phyloP scores from a whole-genome alignment of 208 protist species.

The Acanthamoeba lugdunensis region DNA sequence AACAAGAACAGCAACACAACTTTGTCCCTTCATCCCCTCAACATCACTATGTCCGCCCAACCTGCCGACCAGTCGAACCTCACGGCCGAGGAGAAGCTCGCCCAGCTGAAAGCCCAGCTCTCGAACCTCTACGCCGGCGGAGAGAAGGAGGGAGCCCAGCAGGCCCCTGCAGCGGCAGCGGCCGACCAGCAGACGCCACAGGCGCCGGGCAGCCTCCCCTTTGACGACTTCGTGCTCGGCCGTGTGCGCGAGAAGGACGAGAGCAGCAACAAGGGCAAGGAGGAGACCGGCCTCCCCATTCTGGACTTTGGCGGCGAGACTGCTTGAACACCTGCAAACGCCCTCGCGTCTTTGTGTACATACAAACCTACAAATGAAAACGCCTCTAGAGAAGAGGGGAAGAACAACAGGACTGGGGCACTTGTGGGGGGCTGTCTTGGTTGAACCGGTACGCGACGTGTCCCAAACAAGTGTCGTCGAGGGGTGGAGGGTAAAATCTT shows the following conservation, averaged over 20 bases:
- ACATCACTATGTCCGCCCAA: not conserved
- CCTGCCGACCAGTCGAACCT: not conserved
- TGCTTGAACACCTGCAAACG: not conserved
- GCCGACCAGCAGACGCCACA: not conserved
- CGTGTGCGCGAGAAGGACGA: slow-evolving; percentile 33
- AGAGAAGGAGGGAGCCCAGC: not conserved
- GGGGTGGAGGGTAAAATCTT: not conserved
- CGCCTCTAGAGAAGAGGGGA: not conserved
- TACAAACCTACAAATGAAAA: not conserved
- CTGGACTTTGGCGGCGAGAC: slow-evolving; percentile 52
- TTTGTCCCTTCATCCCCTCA: not conserved
- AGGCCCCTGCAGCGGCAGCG: not conserved
- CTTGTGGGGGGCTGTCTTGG: not conserved
- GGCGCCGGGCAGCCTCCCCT: slow-evolving; percentile 20
- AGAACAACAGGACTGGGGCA: not conserved
- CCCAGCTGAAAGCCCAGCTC: slow-evolving; percentile 20
- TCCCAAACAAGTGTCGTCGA: not conserved
- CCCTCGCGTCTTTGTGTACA: not conserved
- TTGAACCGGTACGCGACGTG: too few relatives aligned
- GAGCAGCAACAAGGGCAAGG: not conserved
- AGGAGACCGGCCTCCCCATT: not conserved
- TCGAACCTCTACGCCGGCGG: not conserved
- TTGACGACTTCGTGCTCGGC: slow-evolving; percentile 32
- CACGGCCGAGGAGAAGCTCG: slow-evolving; percentile 12
- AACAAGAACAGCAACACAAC: not conserved